Percentiles rank a stretch among this genome's conserved stretches.
Conservation (phyloP, 106 monocot species). For the Allium fistulosum region DNA sequence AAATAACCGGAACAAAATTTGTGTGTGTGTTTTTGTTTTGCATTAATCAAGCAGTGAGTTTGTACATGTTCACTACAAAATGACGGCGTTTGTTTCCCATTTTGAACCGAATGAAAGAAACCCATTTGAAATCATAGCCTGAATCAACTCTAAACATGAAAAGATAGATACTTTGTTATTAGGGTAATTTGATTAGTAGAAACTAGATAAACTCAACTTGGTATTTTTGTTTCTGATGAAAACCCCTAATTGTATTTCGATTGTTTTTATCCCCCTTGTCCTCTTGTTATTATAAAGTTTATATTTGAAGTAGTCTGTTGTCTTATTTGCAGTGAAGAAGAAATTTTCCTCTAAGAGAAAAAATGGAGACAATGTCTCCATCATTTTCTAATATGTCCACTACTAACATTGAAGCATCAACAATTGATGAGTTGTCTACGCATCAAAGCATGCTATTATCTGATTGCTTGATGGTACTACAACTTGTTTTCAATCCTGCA, state of each 20-base stretch:
- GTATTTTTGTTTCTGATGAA: not conserved
- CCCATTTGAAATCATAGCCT: too few relatives aligned
- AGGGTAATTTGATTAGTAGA: too few relatives aligned
- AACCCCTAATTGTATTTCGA: conserved; percentile 1
- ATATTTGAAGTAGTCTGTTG: not conserved
- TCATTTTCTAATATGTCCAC: conserved; percentile 15
- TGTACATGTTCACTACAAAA: too few relatives aligned
- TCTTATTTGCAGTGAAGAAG: conserved; percentile 9
- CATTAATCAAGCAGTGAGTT: too few relatives aligned
- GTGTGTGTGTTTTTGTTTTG: too few relatives aligned
- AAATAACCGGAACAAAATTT: too few relatives aligned
- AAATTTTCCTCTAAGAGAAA: not conserved
- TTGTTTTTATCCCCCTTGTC: not conserved
- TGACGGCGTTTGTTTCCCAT: too few relatives aligned
- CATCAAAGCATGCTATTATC: conserved; percentile 66
- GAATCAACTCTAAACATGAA: too few relatives aligned
- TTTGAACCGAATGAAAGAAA: too few relatives aligned
- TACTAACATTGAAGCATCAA: conserved; percentile 18
- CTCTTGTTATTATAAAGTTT: too few relatives aligned
- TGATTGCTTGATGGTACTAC: conserved; percentile 64
- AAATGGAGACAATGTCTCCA: conserved; percentile 35
- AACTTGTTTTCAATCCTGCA: not conserved
- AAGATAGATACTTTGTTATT: too few relatives aligned
- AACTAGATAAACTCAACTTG: too few relatives aligned
- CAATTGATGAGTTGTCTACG: conserved; percentile 61